These are phyloP conservation scores for Colletotrichum gloeosporioides DNA, from an alignment of 2,329 filamentous ascomycete species.

Conservation along the genomic window DNA sequence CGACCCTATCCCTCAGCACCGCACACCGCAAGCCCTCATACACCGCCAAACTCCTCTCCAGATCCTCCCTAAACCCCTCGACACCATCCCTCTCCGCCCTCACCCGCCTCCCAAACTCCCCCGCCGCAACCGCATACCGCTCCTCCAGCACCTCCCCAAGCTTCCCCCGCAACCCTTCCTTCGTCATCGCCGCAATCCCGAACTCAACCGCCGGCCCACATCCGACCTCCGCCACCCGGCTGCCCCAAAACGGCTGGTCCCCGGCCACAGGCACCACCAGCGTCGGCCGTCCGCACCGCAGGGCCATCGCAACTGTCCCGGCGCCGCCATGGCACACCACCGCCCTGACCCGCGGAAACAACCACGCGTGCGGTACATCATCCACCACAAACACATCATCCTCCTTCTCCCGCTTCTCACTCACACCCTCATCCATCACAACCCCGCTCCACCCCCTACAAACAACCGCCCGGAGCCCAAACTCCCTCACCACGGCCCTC, in stretches of 20 bases:
- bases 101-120: not conserved
- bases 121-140: not conserved
- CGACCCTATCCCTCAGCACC: not conserved
- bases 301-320: slow-evolving; percentile 15
- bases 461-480: slow-evolving; percentile 1
- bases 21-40: slow-evolving; percentile 9
- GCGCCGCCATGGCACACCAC: slow-evolving; percentile 17
- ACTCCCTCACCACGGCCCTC: not conserved
- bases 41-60: not conserved
- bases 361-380: slow-evolving; percentile 18
- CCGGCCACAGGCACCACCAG: slow-evolving; percentile 17
- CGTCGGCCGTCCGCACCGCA: slow-evolving; percentile 10
- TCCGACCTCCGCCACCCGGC: not conserved
- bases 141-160: slow-evolving; percentile 2
- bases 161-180: not conserved
- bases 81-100: slow-evolving; percentile 2
- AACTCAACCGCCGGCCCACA: slow-evolving; percentile 3
- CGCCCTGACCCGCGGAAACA: slow-evolving; percentile 11
- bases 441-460: slow-evolving; percentile 1
- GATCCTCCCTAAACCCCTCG: slow-evolving; percentile 1
- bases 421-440: not conserved
- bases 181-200: not conserved
- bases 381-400: not conserved
- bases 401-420: not conserved
- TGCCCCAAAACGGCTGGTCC: slow-evolving; percentile 19